Conservation (phyloP, 164 flowering plant species). For the Euptelea pleiosperma region DNA sequence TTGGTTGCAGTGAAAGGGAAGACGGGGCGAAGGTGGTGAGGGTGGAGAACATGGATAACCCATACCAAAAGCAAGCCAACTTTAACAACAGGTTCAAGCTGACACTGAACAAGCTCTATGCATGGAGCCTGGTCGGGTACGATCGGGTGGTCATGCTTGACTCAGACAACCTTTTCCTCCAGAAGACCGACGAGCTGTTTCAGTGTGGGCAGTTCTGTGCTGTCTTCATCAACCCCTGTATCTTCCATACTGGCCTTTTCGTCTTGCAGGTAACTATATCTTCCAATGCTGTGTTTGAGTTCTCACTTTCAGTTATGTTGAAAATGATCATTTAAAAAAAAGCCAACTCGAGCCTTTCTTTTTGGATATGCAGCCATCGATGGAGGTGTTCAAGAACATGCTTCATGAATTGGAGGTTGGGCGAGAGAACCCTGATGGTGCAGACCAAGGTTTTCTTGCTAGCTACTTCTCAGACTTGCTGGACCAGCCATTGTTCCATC, state of each 20-base stretch:
- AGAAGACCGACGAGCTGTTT: constrained; percentile 83
- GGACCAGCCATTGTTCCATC: constrained; percentile 81
- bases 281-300: too few relatives aligned
- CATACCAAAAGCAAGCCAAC: constrained; percentile 49
- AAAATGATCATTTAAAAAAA: too few relatives aligned
- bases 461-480: constrained; percentile 83
- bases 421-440: constrained; percentile 74
- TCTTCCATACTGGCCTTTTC: constrained; percentile 97
- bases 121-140: constrained; percentile 80
- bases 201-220: constrained; percentile 98
- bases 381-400: constrained; percentile 73
- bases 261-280: constrained; percentile 69
- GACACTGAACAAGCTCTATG: constrained; percentile 90
- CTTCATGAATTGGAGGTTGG: constrained; percentile 53
- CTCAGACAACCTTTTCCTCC: constrained; percentile 84
- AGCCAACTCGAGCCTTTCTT: background rate
- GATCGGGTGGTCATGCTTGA: constrained; percentile 97
- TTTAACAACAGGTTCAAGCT: constrained; percentile 63
- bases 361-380: constrained; percentile 68
- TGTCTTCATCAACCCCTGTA: constrained; percentile 96
- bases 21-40: constrained; percentile 88
- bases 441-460: constrained; percentile 87
- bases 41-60: constrained; percentile 79
- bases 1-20: constrained; percentile 73
- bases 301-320: too few relatives aligned